These are phyloP conservation scores for Amorphotheca resinae DNA, from an alignment of 495 filamentous ascomycete genomes.

Conservation along the genomic window DNA sequence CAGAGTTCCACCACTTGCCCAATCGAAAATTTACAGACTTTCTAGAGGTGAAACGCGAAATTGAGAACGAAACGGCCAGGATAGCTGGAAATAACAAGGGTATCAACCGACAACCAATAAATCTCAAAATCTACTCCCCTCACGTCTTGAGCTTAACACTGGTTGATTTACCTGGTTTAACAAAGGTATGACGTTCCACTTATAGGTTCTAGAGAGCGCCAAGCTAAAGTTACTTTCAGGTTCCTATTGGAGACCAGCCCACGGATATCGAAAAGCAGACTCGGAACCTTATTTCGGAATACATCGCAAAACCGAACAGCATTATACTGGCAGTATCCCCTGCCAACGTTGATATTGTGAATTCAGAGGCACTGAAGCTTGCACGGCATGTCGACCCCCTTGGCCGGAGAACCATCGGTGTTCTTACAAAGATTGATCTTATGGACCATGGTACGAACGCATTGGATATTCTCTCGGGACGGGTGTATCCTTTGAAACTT, in stretches of 20 bases:
- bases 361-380: conserved; percentile 95
- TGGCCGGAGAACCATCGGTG: conserved; percentile 89
- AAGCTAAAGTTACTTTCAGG: conserved; percentile 29
- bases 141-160: conserved; percentile 93
- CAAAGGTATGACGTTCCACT: conserved; percentile 51
- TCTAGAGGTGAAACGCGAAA: conserved; percentile 82
- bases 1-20: conserved; percentile 91
- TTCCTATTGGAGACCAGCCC: conserved; percentile 95
- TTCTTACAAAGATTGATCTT: conserved; percentile 92
- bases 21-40: conserved; percentile 89
- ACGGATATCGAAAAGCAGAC: conserved; percentile 99
- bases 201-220: neutral
- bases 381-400: conserved; percentile 94
- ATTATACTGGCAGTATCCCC: conserved; percentile 95
- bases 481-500: conserved; percentile 93
- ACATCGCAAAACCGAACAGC: conserved; percentile 98
- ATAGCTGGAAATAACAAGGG: conserved; percentile 98
- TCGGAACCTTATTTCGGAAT: conserved; percentile 90
- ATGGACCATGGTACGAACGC: conserved; percentile 99
- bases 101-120: conserved; percentile 94
- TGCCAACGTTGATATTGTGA: conserved; percentile 96
- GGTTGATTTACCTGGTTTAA: conserved; percentile 91
- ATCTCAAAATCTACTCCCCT: conserved; percentile 97
- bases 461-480: conserved; percentile 87
- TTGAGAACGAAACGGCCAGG: conserved; percentile 89